phyloP scores from a whole-genome alignment of 148 eudicot genomes.

The Polygonum aviculare region DNA sequence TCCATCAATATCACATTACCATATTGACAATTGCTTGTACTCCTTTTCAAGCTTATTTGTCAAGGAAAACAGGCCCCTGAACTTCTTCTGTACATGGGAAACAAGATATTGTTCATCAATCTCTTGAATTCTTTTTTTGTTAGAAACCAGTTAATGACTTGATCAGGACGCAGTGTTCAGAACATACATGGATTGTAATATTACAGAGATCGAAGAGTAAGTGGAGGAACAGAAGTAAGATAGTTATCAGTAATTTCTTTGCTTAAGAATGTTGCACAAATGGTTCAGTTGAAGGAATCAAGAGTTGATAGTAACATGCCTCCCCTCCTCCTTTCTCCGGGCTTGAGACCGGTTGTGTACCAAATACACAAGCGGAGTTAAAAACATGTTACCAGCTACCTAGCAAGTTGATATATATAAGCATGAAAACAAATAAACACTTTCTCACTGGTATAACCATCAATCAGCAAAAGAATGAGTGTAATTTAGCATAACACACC shows the following conservation, averaged over 20 bases:
- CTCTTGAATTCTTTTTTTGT: background rate
- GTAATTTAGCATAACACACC: too few relatives aligned
- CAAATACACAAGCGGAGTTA: too few relatives aligned
- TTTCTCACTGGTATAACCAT: too few relatives aligned
- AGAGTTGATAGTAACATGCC: too few relatives aligned
- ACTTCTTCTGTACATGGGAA: conserved; percentile 6
- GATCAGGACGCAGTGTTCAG: background rate
- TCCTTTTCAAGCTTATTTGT: conserved; percentile 10
- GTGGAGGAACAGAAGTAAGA: background rate
- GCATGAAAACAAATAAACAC: too few relatives aligned
- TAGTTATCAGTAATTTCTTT: too few relatives aligned
- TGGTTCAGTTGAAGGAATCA: too few relatives aligned
- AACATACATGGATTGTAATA: background rate
- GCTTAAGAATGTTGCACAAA: background rate
- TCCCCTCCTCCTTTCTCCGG: too few relatives aligned
- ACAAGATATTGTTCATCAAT: background rate
- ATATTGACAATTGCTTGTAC: conserved; percentile 10
- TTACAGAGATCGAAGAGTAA: background rate
- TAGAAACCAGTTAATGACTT: background rate
- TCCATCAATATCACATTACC: conserved; percentile 10
- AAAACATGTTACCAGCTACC: too few relatives aligned
- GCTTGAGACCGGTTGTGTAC: too few relatives aligned
- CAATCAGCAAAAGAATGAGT: too few relatives aligned
- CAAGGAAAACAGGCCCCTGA: background rate
- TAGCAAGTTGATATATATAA: too few relatives aligned